Evolutionary conservation across 139 green algal genomes (phyloP).

Genomic region (Pycnococcus provasolii): DNA sequence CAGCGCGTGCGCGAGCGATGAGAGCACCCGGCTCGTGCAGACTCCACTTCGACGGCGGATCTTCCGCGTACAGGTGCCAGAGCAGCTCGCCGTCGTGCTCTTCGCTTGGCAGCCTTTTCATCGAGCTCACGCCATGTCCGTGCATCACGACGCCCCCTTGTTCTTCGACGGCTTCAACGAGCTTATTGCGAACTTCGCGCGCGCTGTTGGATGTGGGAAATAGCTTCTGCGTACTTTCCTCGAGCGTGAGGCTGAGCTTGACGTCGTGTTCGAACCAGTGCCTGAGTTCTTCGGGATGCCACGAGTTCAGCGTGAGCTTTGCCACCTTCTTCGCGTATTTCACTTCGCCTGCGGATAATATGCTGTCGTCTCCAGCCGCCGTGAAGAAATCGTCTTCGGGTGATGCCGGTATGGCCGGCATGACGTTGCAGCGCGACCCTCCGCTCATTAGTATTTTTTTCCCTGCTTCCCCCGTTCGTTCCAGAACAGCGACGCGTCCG

Average conservation of each 20-base stretch:
- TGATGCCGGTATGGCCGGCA: conserved; percentile 48
- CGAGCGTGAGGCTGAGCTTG: conserved; percentile 46
- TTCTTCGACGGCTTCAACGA: conserved; percentile 38
- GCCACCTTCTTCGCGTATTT: conserved; percentile 21
- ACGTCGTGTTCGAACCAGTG: conserved; percentile 48
- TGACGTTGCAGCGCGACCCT: conserved; percentile 54
- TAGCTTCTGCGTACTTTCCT: conserved; percentile 59
- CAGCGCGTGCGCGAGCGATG: not conserved
- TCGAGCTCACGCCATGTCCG: no score
- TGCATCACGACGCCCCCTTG: conserved; percentile 27
- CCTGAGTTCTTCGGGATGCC: conserved; percentile 53
- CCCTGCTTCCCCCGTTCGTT: conserved; percentile 60
- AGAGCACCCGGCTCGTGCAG: not conserved
- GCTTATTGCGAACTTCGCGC: conserved; percentile 53
- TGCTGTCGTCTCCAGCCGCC: not conserved
- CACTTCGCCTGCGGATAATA: no score
- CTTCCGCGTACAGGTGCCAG: not conserved
- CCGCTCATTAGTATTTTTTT: conserved; percentile 83
- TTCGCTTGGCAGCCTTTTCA: not conserved
- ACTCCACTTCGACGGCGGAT: not conserved
- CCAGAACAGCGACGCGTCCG: conserved; percentile 55
- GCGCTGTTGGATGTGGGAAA: conserved; percentile 66
- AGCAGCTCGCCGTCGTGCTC: not conserved
- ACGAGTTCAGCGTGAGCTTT: conserved; percentile 52
- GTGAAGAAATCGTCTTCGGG: conserved; percentile 60